Conservation (phyloP, 371 early-diverging fungal genomes). For the Phascolomyces articulosus region DNA sequence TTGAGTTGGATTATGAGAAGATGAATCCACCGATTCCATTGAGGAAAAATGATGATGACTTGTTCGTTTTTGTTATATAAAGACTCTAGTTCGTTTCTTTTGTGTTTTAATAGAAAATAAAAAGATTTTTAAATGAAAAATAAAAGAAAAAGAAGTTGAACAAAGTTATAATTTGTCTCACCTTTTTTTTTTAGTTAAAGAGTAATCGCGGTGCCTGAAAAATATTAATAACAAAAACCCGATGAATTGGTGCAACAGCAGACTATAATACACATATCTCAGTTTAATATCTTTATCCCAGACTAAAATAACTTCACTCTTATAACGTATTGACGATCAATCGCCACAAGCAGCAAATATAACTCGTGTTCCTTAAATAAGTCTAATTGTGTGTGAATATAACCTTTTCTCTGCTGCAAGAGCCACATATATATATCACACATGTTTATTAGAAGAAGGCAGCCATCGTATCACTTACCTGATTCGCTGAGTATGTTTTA, state of each 20-base stretch:
- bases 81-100: no score
- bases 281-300: not conserved
- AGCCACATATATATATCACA: no score
- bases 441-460: no score
- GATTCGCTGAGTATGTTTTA: no score
- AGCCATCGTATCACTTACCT: not conserved
- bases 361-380: not conserved
- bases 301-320: not conserved
- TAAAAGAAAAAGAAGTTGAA: not conserved
- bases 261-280: not conserved
- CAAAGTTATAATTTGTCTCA: not conserved
- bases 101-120: no score
- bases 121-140: not conserved
- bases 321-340: not conserved
- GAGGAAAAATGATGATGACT: not conserved
- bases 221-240: not conserved
- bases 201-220: conserved; percentile 1
- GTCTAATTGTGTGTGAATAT: no score
- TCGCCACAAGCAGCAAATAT: no score
- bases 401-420: no score
- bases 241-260: not conserved
- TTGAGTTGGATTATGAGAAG: no score
- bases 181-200: not conserved
- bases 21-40: not conserved
- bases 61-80: no score